A percentile compares a stretch with the other conserved stretches of the same genome.
Evolutionary conservation across 148 eudicot genomes (phyloP).

Genomic region (Persicaria maculosa): DNA sequence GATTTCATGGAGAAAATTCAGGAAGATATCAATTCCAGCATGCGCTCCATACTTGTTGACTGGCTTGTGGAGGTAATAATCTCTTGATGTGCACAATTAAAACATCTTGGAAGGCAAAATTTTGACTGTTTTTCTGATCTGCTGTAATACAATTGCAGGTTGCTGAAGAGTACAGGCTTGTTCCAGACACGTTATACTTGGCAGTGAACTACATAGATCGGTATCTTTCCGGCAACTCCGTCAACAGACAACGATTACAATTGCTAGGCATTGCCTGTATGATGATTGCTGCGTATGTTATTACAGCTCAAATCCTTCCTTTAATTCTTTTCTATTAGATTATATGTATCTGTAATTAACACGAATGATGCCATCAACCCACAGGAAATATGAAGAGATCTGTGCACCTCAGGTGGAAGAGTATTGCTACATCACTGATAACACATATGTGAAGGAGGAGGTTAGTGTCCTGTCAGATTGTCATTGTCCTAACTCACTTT

Average conservation of each 20-base stretch:
- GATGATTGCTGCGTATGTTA: constrained; percentile 93
- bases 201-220: constrained; percentile 93
- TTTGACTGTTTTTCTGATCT: too few relatives aligned
- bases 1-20: constrained; percentile 86
- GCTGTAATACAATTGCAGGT: constrained; percentile 37
- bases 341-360: not conserved
- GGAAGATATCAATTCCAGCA: constrained; percentile 85
- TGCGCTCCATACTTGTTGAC: constrained; percentile 86
- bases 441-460: constrained; percentile 93
- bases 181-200: constrained; percentile 84
- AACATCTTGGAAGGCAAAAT: too few relatives aligned
- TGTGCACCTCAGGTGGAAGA: constrained; percentile 99
- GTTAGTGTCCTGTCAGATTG: constrained; percentile 12
- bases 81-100: not conserved
- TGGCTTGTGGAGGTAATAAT: constrained; percentile 94
- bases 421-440: constrained; percentile 90
- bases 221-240: constrained; percentile 76
- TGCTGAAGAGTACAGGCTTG: constrained; percentile 92
- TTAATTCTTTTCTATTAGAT: not conserved
- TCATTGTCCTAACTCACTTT: not conserved
- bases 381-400: constrained; percentile 93
- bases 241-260: constrained; percentile 80
- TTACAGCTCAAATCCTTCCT: not conserved
- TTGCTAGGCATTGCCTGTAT: constrained; percentile 92
- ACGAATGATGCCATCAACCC: not conserved